Conservation (phyloP, 352 stramenopile species). For the Peronospora destructor region DNA sequence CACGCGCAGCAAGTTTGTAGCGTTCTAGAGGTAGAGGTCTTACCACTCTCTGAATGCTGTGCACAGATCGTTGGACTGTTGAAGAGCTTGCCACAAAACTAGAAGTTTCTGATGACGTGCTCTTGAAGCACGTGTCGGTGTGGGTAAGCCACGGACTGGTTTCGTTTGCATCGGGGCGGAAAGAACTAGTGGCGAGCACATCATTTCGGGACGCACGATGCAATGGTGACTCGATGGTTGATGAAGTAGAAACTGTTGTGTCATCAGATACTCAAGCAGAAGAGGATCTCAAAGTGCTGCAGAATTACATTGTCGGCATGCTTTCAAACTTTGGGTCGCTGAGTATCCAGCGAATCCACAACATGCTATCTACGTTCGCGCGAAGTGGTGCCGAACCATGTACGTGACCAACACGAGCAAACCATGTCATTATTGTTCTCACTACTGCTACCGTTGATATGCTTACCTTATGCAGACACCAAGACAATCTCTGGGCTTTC, state of each 20-base stretch:
- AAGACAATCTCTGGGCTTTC: constrained; percentile 78
- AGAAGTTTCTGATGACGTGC: constrained; percentile 49
- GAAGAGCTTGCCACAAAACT: constrained; percentile 53
- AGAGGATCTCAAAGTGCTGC: constrained; percentile 89
- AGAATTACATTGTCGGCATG: constrained; percentile 94
- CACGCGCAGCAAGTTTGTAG: not conserved
- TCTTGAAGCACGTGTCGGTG: constrained; percentile 53
- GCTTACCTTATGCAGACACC: constrained; percentile 45
- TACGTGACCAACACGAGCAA: constrained; percentile 27
- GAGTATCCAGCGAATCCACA: constrained; percentile 90
- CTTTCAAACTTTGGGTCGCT: constrained; percentile 91
- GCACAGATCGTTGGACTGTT: constrained; percentile 46
- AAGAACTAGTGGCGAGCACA: constrained; percentile 34
- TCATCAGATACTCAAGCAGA: constrained; percentile 87
- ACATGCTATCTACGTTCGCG: constrained; percentile 89
- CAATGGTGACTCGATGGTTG: constrained; percentile 31
- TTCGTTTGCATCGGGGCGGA: constrained; percentile 34
- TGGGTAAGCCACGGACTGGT: constrained; percentile 74
- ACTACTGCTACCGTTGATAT: constrained; percentile 5
- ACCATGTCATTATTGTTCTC: constrained; percentile 2
- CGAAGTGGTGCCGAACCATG: constrained; percentile 64
- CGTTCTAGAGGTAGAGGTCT: not conserved
- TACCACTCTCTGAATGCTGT: constrained; percentile 1
- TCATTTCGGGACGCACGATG: constrained; percentile 45
- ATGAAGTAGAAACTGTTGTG: constrained; percentile 77